Evolutionary conservation across 352 stramenopile species (phyloP).

Genomic region (Phytophthora melonis): DNA sequence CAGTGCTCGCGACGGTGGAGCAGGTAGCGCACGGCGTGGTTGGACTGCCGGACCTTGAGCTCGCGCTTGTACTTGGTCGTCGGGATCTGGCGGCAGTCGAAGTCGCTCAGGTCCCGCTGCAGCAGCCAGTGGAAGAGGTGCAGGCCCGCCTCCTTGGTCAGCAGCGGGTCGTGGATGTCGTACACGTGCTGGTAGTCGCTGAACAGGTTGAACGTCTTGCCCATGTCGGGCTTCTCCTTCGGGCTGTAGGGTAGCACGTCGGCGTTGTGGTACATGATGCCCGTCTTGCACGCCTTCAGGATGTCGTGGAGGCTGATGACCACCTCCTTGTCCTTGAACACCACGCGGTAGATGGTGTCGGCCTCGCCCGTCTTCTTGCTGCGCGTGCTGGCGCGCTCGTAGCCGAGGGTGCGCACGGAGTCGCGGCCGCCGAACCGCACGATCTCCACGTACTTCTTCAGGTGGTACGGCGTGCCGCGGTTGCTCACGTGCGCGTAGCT

Average conservation of each 20-base stretch:
- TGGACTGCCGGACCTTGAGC: neutral
- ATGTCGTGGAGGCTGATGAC: neutral
- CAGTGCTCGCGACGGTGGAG: neutral
- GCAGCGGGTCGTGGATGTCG: neutral
- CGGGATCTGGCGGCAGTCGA: neutral
- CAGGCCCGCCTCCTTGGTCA: neutral
- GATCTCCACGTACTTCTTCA: neutral
- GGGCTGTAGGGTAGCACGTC: neutral
- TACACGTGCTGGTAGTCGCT: neutral
- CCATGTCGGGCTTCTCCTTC: neutral
- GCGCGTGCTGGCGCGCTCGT: neutral
- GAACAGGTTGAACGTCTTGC: neutral
- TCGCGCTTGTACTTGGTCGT: neutral
- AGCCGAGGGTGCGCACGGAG: neutral
- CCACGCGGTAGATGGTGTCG: neutral
- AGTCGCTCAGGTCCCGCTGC: neutral
- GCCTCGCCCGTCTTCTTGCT: neutral
- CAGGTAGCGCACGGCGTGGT: neutral
- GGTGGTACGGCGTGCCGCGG: neutral
- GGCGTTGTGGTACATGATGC: neutral
- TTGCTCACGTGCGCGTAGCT: neutral
- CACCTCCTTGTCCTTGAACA: neutral
- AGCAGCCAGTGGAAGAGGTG: conserved; percentile 4
- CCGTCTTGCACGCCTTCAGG: neutral
- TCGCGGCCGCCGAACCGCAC: neutral